phyloP scores from a whole-genome alignment of 2,329 filamentous ascomycete species.

The Pseudogymnoascus verrucosus region DNA sequence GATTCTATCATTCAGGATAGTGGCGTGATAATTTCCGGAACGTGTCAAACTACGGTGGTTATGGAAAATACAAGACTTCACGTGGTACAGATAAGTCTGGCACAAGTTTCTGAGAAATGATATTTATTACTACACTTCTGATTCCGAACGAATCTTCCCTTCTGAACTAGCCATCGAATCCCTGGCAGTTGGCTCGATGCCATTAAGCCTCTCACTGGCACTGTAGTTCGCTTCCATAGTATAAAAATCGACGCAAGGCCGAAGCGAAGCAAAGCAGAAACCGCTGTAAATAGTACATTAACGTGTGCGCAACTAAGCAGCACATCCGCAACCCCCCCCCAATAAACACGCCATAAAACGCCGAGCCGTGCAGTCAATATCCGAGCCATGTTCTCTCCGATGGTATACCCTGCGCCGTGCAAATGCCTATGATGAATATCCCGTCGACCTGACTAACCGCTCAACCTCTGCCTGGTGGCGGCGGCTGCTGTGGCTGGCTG shows the following conservation, averaged over 20 bases:
- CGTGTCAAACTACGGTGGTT: background rate
- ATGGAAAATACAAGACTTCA: background rate
- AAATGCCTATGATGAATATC: constrained; percentile 5
- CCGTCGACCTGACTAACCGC: constrained; percentile 8
- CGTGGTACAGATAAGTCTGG: background rate
- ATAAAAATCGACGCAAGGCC: background rate
- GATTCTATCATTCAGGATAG: background rate
- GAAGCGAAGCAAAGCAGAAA: constrained; percentile 8
- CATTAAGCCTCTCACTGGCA: background rate
- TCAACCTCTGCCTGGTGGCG: constrained; percentile 21
- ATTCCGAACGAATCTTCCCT: background rate
- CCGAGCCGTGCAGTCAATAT: constrained; percentile 1
- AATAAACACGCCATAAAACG: background rate
- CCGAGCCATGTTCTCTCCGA: background rate
- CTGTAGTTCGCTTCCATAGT: background rate
- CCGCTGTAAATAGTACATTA: background rate
- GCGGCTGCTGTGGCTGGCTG: constrained; percentile 20
- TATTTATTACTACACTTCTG: background rate
- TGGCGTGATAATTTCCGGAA: background rate
- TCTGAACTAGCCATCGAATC: background rate
- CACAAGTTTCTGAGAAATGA: background rate
- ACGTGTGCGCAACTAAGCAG: background rate
- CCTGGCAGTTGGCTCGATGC: background rate
- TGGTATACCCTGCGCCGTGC: constrained; percentile 3
- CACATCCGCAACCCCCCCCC: background rate